These are phyloP conservation scores for Arxiozyma heterogenica DNA, from an alignment of 1,139 yeast species.

Conservation along the genomic window DNA sequence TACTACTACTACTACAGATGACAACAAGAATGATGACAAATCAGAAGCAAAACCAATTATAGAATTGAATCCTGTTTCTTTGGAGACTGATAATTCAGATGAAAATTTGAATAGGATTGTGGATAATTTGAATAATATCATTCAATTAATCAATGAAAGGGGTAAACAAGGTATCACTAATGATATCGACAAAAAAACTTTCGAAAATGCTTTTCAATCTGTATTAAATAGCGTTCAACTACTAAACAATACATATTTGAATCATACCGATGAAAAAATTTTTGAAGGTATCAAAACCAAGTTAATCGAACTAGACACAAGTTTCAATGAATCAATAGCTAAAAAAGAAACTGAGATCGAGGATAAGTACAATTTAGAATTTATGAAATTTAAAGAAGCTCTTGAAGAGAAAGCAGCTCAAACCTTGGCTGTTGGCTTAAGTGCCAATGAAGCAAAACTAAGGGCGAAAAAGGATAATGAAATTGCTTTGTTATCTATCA, in stretches of 20 bases:
- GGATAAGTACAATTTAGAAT: constrained; percentile 43
- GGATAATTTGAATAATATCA: constrained; percentile 4
- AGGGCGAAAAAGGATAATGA: constrained; percentile 71
- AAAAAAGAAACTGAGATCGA: constrained; percentile 24
- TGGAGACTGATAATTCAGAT: background rate
- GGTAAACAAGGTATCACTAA: background rate
- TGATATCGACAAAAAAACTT: background rate
- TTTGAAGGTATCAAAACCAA: constrained; percentile 16
- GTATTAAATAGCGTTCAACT: constrained; percentile 23
- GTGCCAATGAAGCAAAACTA: constrained; percentile 59
- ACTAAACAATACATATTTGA: background rate
- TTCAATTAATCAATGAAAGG: constrained; percentile 4
- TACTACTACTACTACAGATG: background rate
- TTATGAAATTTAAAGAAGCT: constrained; percentile 52
- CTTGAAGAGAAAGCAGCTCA: constrained; percentile 56
- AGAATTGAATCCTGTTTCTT: background rate
- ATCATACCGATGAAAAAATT: constrained; percentile 2
- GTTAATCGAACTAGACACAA: constrained; percentile 20
- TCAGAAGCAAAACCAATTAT: background rate
- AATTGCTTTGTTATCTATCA: constrained; percentile 59
- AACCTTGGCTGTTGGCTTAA: constrained; percentile 56
- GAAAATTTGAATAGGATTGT: constrained; percentile 2
- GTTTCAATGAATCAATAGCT: constrained; percentile 15
- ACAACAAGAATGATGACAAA: background rate
- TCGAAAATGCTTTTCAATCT: background rate